Evolutionary conservation across 2,329 filamentous ascomycete species (phyloP).

Genomic region (Seiridium unicorne): DNA sequence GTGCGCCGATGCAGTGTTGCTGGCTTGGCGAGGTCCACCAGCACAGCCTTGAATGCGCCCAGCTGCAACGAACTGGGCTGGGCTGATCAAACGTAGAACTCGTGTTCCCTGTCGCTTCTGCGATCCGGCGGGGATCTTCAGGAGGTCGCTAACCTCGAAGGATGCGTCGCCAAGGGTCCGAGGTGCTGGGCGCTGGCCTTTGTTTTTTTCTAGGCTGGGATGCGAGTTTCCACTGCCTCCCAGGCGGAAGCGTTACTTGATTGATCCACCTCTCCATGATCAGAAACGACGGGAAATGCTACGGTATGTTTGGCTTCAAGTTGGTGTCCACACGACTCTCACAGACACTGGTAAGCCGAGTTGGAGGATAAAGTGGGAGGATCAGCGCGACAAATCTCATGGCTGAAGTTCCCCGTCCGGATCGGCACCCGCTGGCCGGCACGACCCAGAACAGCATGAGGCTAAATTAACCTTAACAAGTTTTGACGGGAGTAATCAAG

Average conservation of each 20-base stretch:
- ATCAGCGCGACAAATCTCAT: too few relatives aligned
- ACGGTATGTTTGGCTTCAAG: too few relatives aligned
- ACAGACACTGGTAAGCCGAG: too few relatives aligned
- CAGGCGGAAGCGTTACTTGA: not conserved
- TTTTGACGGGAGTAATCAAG: too few relatives aligned
- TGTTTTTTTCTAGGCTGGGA: not conserved
- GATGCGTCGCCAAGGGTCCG: slow-evolving; percentile 2
- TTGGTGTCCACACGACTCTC: too few relatives aligned
- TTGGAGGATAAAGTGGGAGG: too few relatives aligned
- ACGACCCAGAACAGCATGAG: too few relatives aligned
- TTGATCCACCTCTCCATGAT: not conserved
- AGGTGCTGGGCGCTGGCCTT: not conserved
- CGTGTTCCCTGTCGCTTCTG: slow-evolving; percentile 1
- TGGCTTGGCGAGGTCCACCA: too few relatives aligned
- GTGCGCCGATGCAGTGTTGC: too few relatives aligned
- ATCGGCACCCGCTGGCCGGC: too few relatives aligned
- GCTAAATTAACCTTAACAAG: not conserved
- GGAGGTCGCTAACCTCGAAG: slow-evolving; percentile 1
- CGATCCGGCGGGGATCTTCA: slow-evolving; percentile 5
- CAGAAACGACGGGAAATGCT: too few relatives aligned
- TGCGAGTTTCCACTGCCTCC: not conserved
- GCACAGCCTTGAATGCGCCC: not conserved
- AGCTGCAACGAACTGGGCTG: slow-evolving; percentile 8
- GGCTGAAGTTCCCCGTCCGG: too few relatives aligned
- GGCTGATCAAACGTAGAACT: slow-evolving; percentile 6